Percentiles rank a stretch among this genome's conserved stretches.
Conservation (phyloP, 495 filamentous ascomycete species). For the Letharia lupina region DNA sequence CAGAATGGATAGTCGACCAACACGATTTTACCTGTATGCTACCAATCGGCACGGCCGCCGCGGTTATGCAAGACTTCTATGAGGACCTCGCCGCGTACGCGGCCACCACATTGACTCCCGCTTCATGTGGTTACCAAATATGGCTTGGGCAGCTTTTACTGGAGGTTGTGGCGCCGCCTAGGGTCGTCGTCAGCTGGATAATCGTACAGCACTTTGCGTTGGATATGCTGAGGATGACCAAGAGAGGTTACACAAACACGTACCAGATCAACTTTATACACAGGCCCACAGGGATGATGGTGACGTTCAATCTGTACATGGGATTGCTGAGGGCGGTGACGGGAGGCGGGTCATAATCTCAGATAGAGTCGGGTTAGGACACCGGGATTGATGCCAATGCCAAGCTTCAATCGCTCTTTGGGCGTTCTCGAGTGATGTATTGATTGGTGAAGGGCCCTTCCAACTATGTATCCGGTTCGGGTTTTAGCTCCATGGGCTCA, state of each 20-base stretch:
- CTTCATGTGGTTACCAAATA: neutral
- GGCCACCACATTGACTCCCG: neutral
- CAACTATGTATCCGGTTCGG: neutral
- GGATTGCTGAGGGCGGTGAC: neutral
- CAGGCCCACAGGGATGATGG: neutral
- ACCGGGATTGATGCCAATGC: neutral
- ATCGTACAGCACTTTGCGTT: neutral
- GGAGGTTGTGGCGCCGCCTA: neutral
- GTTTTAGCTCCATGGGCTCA: neutral
- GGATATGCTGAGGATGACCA: constrained; percentile 1
- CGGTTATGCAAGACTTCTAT: neutral
- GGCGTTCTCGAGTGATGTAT: neutral
- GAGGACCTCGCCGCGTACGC: constrained; percentile 2
- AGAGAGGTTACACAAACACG: constrained; percentile 1
- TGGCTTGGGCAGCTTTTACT: neutral
- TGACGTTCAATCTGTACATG: constrained; percentile 1
- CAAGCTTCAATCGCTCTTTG: neutral
- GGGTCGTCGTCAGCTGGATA: neutral
- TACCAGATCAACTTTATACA: constrained; percentile 8
- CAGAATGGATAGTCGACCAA: constrained; percentile 6
- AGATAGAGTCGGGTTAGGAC: neutral
- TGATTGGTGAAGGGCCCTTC: neutral
- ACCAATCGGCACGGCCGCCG: neutral
- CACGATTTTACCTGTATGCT: constrained; percentile 3
- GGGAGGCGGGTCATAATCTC: neutral